Evolutionary conservation across 2,329 filamentous ascomycete genomes (phyloP).

Genomic region (Exophiala alcalophila): DNA sequence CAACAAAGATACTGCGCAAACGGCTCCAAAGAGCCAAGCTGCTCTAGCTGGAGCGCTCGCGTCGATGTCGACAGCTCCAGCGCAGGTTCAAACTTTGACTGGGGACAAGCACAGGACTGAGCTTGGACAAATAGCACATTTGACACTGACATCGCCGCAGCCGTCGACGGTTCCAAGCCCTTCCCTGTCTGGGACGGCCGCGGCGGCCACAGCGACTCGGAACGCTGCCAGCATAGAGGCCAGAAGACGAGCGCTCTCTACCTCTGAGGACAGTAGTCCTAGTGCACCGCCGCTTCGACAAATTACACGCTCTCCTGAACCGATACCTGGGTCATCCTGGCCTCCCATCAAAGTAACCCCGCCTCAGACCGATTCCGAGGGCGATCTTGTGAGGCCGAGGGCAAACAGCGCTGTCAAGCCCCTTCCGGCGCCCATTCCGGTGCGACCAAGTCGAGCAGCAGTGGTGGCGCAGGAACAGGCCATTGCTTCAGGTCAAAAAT

Average conservation of each 20-base stretch:
- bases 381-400: constrained; percentile 5
- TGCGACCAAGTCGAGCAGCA: constrained; percentile 15
- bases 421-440: constrained; percentile 16
- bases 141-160: constrained; percentile 8
- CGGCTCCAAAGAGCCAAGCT: constrained; percentile 16
- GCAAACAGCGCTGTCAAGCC: not conserved
- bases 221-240: constrained; percentile 21
- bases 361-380: constrained; percentile 21
- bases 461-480: constrained; percentile 19
- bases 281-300: constrained; percentile 3
- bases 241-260: constrained; percentile 12
- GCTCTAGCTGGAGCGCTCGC: constrained; percentile 24
- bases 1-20: constrained; percentile 9
- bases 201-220: constrained; percentile 19
- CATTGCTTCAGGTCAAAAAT: not conserved
- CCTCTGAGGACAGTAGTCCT: constrained; percentile 9
- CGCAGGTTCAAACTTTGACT: constrained; percentile 6
- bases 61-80: constrained; percentile 18
- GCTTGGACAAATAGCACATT: constrained; percentile 10
- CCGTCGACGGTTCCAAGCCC: constrained; percentile 10
- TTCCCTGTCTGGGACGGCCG: constrained; percentile 17
- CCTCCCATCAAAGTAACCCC: constrained; percentile 15
- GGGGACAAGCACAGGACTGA: constrained; percentile 19
- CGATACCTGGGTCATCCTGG: constrained; percentile 5
- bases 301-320: constrained; percentile 2